A percentile compares a stretch with the other conserved stretches of the same genome.
Evolutionary conservation across 1,284 basidiomycete species (phyloP).

Genomic region (Malassezia yamatoensis): DNA sequence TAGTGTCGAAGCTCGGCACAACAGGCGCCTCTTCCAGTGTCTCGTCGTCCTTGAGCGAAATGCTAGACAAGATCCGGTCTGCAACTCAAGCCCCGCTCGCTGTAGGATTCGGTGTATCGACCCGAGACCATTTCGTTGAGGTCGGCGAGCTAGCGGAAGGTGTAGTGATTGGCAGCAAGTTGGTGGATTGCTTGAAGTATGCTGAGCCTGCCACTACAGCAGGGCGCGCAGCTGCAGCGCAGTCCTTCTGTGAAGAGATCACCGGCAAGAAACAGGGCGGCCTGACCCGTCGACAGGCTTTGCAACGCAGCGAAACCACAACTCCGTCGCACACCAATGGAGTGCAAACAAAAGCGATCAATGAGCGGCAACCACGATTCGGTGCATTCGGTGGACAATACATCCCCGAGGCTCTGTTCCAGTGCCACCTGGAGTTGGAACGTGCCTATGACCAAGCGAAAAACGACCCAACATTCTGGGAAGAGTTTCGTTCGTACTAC

Average conservation of each 20-base stretch:
- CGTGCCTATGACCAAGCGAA: conserved; percentile 76
- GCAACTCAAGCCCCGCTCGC: conserved; percentile 68
- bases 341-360: background rate
- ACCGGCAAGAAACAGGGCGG: conserved; percentile 50
- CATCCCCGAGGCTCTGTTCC: conserved; percentile 85
- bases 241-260: conserved; percentile 56
- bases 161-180: conserved; percentile 81
- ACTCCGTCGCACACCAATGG: background rate
- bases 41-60: conserved; percentile 46
- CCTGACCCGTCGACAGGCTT: conserved; percentile 21
- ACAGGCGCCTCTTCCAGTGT: conserved; percentile 76
- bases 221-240: conserved; percentile 50
- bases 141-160: conserved; percentile 75
- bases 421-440: conserved; percentile 81
- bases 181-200: conserved; percentile 69
- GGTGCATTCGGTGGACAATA: conserved; percentile 95
- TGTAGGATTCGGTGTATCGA: conserved; percentile 92
- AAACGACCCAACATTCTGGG: conserved; percentile 80
- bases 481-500: conserved; percentile 78
- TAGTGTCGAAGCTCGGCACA: conserved; percentile 79
- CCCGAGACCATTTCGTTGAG: conserved; percentile 76
- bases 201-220: conserved; percentile 47
- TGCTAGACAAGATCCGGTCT: conserved; percentile 46
- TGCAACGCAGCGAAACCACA: background rate
- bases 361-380: conserved; percentile 55